Evolutionary conservation across 768 basidiomycete species (phyloP), one percentile per base, ranked within the genome.

Genomic region (Phylloporus sp.): DNA sequence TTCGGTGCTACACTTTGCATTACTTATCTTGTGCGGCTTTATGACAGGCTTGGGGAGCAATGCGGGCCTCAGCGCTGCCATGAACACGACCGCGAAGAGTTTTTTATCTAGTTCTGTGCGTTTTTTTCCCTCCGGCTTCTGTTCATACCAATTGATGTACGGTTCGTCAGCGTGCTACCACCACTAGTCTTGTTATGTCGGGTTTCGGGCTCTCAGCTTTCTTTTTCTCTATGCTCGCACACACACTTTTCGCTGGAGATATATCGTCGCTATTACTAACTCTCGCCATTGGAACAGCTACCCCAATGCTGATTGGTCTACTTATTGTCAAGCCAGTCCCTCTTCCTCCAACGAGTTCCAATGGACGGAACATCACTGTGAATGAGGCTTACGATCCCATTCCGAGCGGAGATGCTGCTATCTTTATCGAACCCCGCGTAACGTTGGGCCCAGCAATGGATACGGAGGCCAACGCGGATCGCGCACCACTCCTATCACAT

Each of bases 121-220:
- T 71, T 9, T 29, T 41, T 18, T 8, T 16, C 23, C 7, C n/a
- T 45, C 3, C 43, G 16, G 7, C 16, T 16, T 16, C 42, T 13
- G 28, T 43, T 4, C 45, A 16, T 15, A 10, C 8, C 26, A 10
- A 6, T 29, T 44, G 32, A 52, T 44, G 22, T 34, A 32, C 32
- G 15, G 15, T 48, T 22, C 26, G 45, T 24, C 42, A 91, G 86
- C 78, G 91, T 18, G 91, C 85, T 11, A 83, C 83, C 0, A 80
- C 83, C 9, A 90, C 87, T 0, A 86, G 86, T 2, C 65, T 91
- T 9, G 91, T 94, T 29, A 69, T 93, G 18, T 90, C 91, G 0
- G 93, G 91, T 28, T 93, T 91, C 56, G 93, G 94, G 0, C 80
- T 97, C 15, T 93, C 91, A 0, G 94, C 94, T 0, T 95, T 95